These are phyloP conservation scores for Curvularia lunata DNA, from an alignment of 2,329 filamentous ascomycete genomes.

Conservation along the genomic window DNA sequence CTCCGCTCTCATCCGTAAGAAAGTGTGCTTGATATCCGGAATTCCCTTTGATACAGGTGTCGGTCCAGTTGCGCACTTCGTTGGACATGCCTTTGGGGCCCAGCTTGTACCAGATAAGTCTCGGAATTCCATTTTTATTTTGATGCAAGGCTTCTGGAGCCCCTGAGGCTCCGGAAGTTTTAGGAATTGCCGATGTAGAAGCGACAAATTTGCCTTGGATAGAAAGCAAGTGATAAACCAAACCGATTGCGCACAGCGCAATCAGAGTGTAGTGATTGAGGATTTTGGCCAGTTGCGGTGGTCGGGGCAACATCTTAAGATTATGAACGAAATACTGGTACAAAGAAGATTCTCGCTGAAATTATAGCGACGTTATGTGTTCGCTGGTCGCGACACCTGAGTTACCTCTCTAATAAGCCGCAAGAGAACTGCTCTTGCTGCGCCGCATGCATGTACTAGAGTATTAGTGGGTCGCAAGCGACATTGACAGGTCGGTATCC, in stretches of 20 bases:
- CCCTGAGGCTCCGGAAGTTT: background rate
- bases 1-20: constrained; percentile 41
- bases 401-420: background rate
- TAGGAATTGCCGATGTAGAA: background rate
- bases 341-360: background rate
- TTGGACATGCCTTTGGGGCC: constrained; percentile 46
- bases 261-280: constrained; percentile 7
- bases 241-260: constrained; percentile 5
- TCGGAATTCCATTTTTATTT: constrained; percentile 30
- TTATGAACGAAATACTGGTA: background rate
- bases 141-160: background rate
- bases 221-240: constrained; percentile 10
- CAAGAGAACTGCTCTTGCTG: constrained; percentile 1
- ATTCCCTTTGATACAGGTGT: constrained; percentile 41
- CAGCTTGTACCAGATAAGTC: constrained; percentile 52
- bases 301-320: constrained; percentile 3
- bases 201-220: background rate
- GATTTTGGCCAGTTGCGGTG: background rate
- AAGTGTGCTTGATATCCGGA: constrained; percentile 37
- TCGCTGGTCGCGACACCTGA: background rate
- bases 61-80: constrained; percentile 40
- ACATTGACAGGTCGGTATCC: background rate
- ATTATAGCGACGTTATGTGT: background rate
- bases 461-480: background rate
- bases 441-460: constrained; percentile 3